Evolutionary conservation across 441 rosid species (phyloP), one percentile per base, ranked within the genome.

Genomic region (Omphalea diandra): DNA sequence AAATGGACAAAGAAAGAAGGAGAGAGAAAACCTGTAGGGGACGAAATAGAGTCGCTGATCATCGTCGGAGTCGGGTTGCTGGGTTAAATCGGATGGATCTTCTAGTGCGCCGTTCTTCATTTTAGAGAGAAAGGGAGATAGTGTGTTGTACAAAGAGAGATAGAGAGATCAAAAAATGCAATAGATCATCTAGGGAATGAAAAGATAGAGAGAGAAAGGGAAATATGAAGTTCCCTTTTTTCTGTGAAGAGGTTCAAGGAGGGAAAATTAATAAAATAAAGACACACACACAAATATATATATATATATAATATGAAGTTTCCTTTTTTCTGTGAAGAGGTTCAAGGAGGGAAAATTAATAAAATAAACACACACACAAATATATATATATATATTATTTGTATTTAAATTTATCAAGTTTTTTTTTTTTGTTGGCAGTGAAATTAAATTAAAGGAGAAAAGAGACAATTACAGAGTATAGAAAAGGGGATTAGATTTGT

Each of bases 11-110:
- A 35, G 27, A 49, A 47, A 50, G 38, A 26, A 8, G 5, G 1
- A 15, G 15, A 59, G 75, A 75, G 43, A 63, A 55, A 77, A 93
- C 98, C 97, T 87, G 78, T 77, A 80, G 14, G 99, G 97, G 26
- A 90, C 98, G 76, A 90, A 87, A 91, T 95, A 93, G 81, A 95
- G 88, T 44, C 95, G 89, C 85, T 89, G 98, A 78, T 88, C 93
- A 78, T 74, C 73, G 79, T 80, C 82, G 26, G 89, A 79, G 78
- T 87, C 90, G 78, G 84, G 57, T 63, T 77, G 85, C 71, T 59
- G 84, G 81, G 90, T 69, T 71, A 86, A 87, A 85, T 79, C 88
- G 76, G 87, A 78, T 74, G 81, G 72, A 70, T 62, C 77, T 68
- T 86, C 90, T 74, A 86, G 57, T 56, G 75, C 43, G 71, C 69